Evolutionary conservation across 192 early-diverging fungal genomes (phyloP), one percentile per base, ranked within the genome.

Genomic region (Umbelopsis sp.): DNA sequence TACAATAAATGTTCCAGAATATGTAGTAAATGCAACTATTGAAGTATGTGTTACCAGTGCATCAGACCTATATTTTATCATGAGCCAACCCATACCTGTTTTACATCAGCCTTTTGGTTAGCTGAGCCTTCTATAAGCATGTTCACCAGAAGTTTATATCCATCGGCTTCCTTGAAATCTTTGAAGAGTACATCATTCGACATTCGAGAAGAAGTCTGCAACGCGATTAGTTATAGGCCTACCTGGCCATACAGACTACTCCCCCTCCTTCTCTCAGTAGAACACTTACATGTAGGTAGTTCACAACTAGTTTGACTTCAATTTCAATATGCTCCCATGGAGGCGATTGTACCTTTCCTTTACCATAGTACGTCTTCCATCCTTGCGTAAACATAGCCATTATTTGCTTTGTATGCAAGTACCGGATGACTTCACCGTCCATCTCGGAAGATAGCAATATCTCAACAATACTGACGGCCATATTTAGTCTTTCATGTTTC

Each of bases 1-100:
- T 83, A 88, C 15, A 68, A 75, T 18, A 88, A 58, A 44, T 86
- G 80, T 47, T 79, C 80, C 37, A 84, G 61, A 25, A 46, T 49
- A 46, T 70, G 12, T 44, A 76, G 35, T 23, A 75, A 18, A 18
- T 67, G 33, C 4, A 20, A 30, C 70, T 69, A 41, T 21, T 18
- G 16, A 20, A 27, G 1, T 69, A 22, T 49, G 13, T 11, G 12
- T 49, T 71, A 46, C 15, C 15, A 45, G 27, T 11, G 12, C 10
- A 22, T 12, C 45, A 21, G 0, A 46, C 37, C 3, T 37, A 25
- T 23, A 8, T 3, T 30, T 9, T 27, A 53, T 35, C 30, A 4
- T 82, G 74, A 85, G 85, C 55, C 73, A 78, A 13, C 67, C 72
- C 13, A 78, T 50, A 72, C 75, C 69, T 21, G 74, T 68, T 41